Evolutionary conservation across 2,329 filamentous ascomycete genomes (phyloP).

Genomic region (Ophiostoma piceae): DNA sequence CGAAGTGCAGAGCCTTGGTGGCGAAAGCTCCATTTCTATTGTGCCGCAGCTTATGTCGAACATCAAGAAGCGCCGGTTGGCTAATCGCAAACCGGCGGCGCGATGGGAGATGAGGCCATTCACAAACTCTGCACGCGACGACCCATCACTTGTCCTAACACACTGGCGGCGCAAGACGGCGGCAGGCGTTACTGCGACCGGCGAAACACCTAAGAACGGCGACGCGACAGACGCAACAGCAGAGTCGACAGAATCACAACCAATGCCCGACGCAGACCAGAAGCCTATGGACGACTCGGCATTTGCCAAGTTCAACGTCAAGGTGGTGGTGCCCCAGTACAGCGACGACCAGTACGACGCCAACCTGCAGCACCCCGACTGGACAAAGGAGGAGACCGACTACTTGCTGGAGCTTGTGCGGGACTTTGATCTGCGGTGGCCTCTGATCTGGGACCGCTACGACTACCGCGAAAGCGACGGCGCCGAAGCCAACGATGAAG

Average conservation of each 20-base stretch:
- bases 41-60: constrained; percentile 51
- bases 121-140: constrained; percentile 68
- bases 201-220: not conserved
- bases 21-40: constrained; percentile 62
- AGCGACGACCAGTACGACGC: constrained; percentile 80
- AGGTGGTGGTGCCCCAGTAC: constrained; percentile 72
- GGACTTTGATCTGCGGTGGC: constrained; percentile 84
- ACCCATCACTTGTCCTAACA: constrained; percentile 60
- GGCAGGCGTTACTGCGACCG: not conserved
- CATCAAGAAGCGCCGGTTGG: constrained; percentile 55
- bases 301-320: constrained; percentile 85
- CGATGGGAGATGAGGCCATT: constrained; percentile 68
- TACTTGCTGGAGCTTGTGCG: constrained; percentile 72
- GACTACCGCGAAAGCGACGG: constrained; percentile 57
- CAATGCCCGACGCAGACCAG: constrained; percentile 25
- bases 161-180: constrained; percentile 64
- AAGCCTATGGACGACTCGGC: constrained; percentile 49
- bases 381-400: constrained; percentile 90
- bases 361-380: constrained; percentile 67
- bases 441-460: constrained; percentile 88
- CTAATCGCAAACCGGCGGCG: constrained; percentile 51
- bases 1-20: constrained; percentile 60
- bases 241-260: not conserved
- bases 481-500: constrained; percentile 36
- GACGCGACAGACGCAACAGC: not conserved